Conservation (phyloP, 1,284 basidiomycete genomes). For the Ganoderma multipileum region DNA sequence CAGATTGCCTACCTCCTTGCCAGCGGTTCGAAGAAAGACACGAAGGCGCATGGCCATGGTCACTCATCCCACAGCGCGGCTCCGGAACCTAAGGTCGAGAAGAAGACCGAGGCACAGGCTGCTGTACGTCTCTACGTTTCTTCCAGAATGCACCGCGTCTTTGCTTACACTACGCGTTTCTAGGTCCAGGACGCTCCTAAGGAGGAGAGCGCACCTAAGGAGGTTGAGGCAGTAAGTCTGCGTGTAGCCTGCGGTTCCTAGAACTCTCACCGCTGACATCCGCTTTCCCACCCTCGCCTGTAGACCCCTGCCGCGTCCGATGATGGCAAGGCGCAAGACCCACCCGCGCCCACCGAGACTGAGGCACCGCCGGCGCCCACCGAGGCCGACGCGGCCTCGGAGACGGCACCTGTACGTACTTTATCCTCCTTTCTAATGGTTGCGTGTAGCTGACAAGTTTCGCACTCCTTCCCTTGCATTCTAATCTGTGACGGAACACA, state of each 20-base stretch:
- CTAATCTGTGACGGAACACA: conserved; percentile 12
- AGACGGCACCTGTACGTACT: conserved; percentile 41
- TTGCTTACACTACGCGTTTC: not conserved
- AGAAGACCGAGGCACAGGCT: conserved; percentile 9
- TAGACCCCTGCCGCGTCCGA: conserved; percentile 11
- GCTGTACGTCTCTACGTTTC: not conserved
- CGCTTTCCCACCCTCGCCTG: not conserved
- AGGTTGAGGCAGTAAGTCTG: conserved; percentile 22
- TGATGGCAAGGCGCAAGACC: conserved; percentile 21
- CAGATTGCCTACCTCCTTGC: conserved; percentile 28
- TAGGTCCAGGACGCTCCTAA: conserved; percentile 26
- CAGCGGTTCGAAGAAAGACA: conserved; percentile 19
- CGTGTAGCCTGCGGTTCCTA: not conserved
- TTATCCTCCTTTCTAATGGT: not conserved
- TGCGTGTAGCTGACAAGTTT: not conserved
- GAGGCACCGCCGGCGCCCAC: conserved; percentile 42
- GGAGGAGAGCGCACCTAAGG: conserved; percentile 28
- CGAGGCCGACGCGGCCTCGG: conserved; percentile 45
- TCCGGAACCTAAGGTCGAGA: conserved; percentile 3
- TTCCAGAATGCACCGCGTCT: not conserved
- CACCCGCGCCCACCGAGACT: conserved; percentile 36
- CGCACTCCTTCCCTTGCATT: not conserved
- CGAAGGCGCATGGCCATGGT: conserved; percentile 17
- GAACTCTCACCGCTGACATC: conserved; percentile 7
- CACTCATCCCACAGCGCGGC: conserved; percentile 5